Base-by-base conservation (phyloP, 768 basidiomycete species). In the Harrya chromipes region DNA sequence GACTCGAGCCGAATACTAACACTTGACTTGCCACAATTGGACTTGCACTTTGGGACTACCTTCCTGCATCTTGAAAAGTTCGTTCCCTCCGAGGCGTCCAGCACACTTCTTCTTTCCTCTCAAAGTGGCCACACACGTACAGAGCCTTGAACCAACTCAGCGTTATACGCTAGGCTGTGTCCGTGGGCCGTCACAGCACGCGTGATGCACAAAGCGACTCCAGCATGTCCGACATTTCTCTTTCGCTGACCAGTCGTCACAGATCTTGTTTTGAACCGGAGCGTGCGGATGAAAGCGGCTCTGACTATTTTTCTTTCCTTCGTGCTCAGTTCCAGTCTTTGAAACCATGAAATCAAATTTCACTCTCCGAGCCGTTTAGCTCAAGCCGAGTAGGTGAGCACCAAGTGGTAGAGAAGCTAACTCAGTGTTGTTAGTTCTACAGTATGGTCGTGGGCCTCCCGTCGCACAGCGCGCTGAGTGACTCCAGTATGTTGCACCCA, bases 241-340 rank as follows among this genome's bases (percentile, higher is more conserved):
- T 27, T 17, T 34, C 12, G 39, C 33, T 34, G 50, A 47, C 47
- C 12, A 43, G 34, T 14, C 64, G 54, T 64, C 63, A 65, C 63
- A 60, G 11, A 37, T 54, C 19, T 61, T 60, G 6, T 29, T 10
- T 8, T 10, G 29, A 13, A 29, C 12, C 12, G 11, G 11, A 2
- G 12, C 16, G 14, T 4, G 16, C 6, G 6, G 14, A 33, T 33
- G 13, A 16, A 14, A 14, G 14, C 14, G 14, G 6, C 16, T 33
- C 14, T 33, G 33, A 14, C 33, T 2, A 16, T 16, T 33, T 33
- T 33, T 33, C 14, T 6, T 16, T 6, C 16, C 33, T 33, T 16
- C 16, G 29, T 29, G 12, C 29, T 2, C 29, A 13, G 9, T 29
- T 29, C 29, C 29, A 6, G 4, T 23, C 11, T 29, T 29, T 29